Evolutionary conservation across 2,329 filamentous ascomycete genomes (phyloP), one percentile per base, ranked within the genome.

Genomic region (Aspergillus hiratsukae): DNA sequence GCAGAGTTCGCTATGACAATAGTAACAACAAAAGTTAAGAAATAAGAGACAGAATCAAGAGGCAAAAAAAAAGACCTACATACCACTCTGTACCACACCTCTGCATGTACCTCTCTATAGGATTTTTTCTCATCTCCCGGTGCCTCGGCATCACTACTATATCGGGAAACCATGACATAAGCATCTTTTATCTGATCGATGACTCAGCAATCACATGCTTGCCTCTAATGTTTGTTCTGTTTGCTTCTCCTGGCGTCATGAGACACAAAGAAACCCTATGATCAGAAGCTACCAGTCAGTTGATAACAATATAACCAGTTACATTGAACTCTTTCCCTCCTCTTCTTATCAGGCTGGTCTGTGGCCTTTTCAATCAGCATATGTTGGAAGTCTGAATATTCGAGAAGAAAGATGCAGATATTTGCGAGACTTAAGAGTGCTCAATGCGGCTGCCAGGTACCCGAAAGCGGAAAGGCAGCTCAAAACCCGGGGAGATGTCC

Each of bases 391-490:
- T 9, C 4, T 17, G 31, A 21, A 43, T 43, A 43, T 43, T 17
- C 23, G 11, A 46, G 21, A 23, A 14, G 5, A 23, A 46, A 17
- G 21, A 46, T 46, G 21, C 43, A 25, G 21, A 46, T 9, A 25
- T 46, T 10, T 46, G 14, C 21, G 11, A 25, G 21, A 11, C 10
- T 14, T 25, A 17, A 27, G 43, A 23, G 21, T 46, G 43, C 19
- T 46, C 23, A 23, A 23, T 46, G 43, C 43, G 21, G 21, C 21
- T 25, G 43, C 11, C 14, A 14, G 23, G 19, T 5, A 46, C 11
- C 67, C 65, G 68, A 59, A 67, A 68, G 67, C 68, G 67, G 68
- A 63, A 57, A 51, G 40, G 17, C 48, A 51, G 14, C 54, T 53
- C 51, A 46, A n/a, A 23, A 4, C 11, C 17, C 19, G 23, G 21